A percentile compares a stretch with the other conserved stretches of the same genome.
Evolutionary conservation across 2,329 filamentous ascomycete genomes (phyloP).

Genomic region (Colletotrichum sp.): DNA sequence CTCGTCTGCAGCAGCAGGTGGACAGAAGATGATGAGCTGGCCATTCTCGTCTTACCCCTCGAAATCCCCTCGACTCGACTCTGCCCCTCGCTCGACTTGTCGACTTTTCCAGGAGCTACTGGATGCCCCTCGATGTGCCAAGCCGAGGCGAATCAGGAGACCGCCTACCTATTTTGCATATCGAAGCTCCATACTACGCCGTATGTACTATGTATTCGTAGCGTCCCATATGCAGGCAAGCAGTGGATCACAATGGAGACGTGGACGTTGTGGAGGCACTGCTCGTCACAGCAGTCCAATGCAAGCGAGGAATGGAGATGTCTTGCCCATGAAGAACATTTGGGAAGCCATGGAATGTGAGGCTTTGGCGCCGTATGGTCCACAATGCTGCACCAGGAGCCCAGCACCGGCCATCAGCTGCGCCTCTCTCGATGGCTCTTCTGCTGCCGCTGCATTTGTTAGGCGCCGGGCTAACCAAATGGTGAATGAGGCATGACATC

Average conservation of each 20-base stretch:
- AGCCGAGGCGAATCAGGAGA: constrained; percentile 7
- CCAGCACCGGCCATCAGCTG: not conserved
- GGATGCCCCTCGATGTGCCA: not conserved
- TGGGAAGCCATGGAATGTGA: not conserved
- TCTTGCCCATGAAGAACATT: not conserved
- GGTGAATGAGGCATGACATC: not conserved
- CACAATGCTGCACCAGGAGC: not conserved
- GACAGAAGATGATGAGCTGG: not conserved
- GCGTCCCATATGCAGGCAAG: not conserved
- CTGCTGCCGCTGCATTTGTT: not conserved
- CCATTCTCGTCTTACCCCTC: not conserved
- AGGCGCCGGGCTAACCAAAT: not conserved
- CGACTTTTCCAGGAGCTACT: not conserved
- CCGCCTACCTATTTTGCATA: not conserved
- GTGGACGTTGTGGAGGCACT: not conserved
- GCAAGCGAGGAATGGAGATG: not conserved
- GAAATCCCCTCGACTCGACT: not conserved
- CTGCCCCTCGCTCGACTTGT: not conserved
- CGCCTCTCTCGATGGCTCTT: not conserved
- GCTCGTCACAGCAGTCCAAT: not conserved
- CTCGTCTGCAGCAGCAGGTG: not conserved
- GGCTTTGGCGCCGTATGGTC: not conserved
- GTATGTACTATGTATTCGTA: not conserved
- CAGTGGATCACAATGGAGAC: not conserved
- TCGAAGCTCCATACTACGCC: not conserved